These are phyloP conservation scores for Meripilus lineatus DNA, from an alignment of 1,284 basidiomycete species.

Conservation along the genomic window DNA sequence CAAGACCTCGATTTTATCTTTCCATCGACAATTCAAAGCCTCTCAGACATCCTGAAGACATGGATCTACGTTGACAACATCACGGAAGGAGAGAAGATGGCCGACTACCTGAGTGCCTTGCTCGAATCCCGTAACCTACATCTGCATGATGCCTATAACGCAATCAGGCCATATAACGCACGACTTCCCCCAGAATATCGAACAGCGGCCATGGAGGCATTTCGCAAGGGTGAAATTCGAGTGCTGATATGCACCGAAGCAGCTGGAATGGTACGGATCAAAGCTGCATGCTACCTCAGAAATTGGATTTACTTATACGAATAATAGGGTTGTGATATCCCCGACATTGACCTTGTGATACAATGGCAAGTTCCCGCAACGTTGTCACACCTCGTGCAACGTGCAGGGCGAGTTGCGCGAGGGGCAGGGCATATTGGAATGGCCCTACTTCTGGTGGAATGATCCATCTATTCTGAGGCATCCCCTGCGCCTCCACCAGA, in stretches of 20 bases:
- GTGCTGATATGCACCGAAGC: too few species aligned
- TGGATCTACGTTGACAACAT: conserved; percentile 22
- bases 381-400: neutral
- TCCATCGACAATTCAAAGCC: conserved; percentile 3
- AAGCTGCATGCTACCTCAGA: conserved; percentile 20
- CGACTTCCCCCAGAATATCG: conserved; percentile 13
- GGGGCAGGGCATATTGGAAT: neutral
- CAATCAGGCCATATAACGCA: conserved; percentile 19
- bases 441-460: conserved; percentile 7
- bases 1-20: conserved; percentile 36
- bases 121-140: neutral
- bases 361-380: neutral
- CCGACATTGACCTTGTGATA: neutral
- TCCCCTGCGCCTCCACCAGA: too few species aligned
- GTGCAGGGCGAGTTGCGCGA: neutral
- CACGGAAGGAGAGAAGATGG: conserved; percentile 13
- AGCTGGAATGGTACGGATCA: conserved; percentile 26
- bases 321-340: neutral
- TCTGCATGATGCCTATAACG: neutral
- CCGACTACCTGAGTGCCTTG: conserved; percentile 13
- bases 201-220: conserved; percentile 11
- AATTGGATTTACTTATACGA: conserved; percentile 10
- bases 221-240: conserved; percentile 12
- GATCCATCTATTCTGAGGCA: neutral
- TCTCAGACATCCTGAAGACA: conserved; percentile 16